Evolutionary conservation across 2,329 filamentous ascomycete genomes (phyloP).

Genomic region (Scedosporium boydii): DNA sequence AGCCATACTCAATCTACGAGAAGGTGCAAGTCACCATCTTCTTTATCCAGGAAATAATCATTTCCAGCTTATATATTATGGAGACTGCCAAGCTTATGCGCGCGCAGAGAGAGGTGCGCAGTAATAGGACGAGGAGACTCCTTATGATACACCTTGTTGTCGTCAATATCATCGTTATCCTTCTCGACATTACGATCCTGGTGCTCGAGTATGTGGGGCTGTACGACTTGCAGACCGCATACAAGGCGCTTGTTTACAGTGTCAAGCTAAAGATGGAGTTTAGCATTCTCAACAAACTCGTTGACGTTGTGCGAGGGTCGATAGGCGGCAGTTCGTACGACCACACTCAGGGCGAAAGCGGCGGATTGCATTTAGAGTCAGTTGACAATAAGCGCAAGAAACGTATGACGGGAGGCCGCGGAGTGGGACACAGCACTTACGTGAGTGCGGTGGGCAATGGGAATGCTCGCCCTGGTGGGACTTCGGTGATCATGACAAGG

Average conservation of each 20-base stretch:
- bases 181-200: constrained; percentile 30
- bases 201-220: constrained; percentile 21
- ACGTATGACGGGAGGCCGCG: neutral
- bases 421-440: neutral
- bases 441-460: neutral
- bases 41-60: constrained; percentile 43
- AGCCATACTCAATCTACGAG: constrained; percentile 36
- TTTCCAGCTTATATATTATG: constrained; percentile 43
- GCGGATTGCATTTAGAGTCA: neutral
- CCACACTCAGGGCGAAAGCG: neutral
- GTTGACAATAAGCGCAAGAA: neutral
- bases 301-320: constrained; percentile 15
- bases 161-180: constrained; percentile 35
- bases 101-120: constrained; percentile 23
- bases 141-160: constrained; percentile 30
- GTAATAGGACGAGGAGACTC: constrained; percentile 11
- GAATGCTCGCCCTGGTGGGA: neutral
- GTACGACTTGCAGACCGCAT: constrained; percentile 22
- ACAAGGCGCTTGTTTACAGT: constrained; percentile 24
- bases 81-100: constrained; percentile 41
- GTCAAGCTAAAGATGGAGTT: constrained; percentile 28
- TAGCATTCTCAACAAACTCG: constrained; percentile 23
- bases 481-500: neutral
- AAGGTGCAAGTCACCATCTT: constrained; percentile 48
- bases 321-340: neutral